Base-by-base conservation (phyloP, 2,329 filamentous ascomycete species). In the Claviceps sp. region DNA sequence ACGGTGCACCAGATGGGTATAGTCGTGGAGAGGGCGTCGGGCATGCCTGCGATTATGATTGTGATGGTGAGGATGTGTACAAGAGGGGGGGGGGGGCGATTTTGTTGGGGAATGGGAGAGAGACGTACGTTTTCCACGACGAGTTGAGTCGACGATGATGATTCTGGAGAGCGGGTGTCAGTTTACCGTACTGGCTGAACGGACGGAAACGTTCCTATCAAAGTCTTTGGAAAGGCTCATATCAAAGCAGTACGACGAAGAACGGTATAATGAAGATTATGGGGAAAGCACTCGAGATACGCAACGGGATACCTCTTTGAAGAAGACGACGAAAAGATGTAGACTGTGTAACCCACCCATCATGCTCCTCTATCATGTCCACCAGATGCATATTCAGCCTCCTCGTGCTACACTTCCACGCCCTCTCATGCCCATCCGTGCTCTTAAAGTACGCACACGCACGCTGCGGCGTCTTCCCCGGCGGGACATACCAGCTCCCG, bases 371-470 rank as follows among this genome's bases (percentile, higher is more conserved):
- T 51, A 91, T 75, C 42, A 90, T 61, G 37, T 82, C 75, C 48
- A 96, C 66, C 16, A 97, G 64, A 57, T 95, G 87, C 60, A 95
- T 64, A 64, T 98, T 98, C 61, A 97, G 69, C 57, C 93, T 76
- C 56, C 93, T 73, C 22, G 84, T 78, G 67, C 87, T 95, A 63
- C 97, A 95, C 55, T 83, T 79, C 93, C 93, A 98, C 62, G 94
- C 83, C 8, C 87, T 84, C 50, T 83, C 82, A 66, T 98, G 93
- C 1, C 93, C 93, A 69, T 98, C 93, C 2, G 93, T 98, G 68
- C 88, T 95, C 74, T 98, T 98, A 70, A 97, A 98, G 69, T 97
- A 98, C 36, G 85, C 87, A 57, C 86, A 89, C 36, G 79, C 86
- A 1, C 64, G 69, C 67, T 91, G 30, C 30, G 30, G 30, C 9